phyloP scores from a whole-genome alignment of 768 basidiomycete species.

The Phallus indusiatus region DNA sequence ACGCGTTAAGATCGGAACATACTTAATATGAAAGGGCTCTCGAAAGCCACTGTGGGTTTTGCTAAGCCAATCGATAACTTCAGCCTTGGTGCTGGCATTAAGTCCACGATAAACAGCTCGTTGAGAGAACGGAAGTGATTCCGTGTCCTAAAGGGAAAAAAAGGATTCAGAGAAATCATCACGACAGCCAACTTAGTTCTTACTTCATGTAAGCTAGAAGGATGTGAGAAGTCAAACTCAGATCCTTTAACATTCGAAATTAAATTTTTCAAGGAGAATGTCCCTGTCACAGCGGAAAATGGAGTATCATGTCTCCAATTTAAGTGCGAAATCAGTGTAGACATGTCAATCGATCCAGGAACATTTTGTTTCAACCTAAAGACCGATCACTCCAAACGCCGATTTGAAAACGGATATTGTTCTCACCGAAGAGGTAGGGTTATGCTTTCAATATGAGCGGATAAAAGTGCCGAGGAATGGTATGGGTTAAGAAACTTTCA shows the following conservation, averaged over 20 bases:
- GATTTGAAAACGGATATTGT: neutral
- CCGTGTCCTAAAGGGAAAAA: neutral
- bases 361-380: slow-evolving; percentile 25
- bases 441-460: slow-evolving; percentile 46
- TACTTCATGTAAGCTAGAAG: slow-evolving; percentile 14
- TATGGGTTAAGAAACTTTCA: slow-evolving; percentile 27
- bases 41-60: slow-evolving; percentile 17
- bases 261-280: slow-evolving; percentile 30
- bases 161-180: neutral
- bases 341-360: slow-evolving; percentile 28
- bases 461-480: slow-evolving; percentile 48
- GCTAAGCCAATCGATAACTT: slow-evolving; percentile 32
- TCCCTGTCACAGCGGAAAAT: slow-evolving; percentile 48
- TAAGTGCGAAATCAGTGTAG: slow-evolving; percentile 36
- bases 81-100: slow-evolving; percentile 24
- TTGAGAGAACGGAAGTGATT: slow-evolving; percentile 27
- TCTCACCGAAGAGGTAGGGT: slow-evolving; percentile 52
- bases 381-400: neutral
- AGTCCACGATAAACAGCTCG: slow-evolving; percentile 56
- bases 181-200: neutral
- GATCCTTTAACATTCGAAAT: slow-evolving; percentile 21
- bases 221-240: slow-evolving; percentile 32
- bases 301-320: slow-evolving; percentile 44
- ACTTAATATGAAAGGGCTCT: slow-evolving; percentile 31
- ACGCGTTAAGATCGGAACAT: slow-evolving; percentile 9